Base-by-base conservation (phyloP, 2,329 filamentous ascomycete genomes). In the Alternaria angustiovoidea region DNA sequence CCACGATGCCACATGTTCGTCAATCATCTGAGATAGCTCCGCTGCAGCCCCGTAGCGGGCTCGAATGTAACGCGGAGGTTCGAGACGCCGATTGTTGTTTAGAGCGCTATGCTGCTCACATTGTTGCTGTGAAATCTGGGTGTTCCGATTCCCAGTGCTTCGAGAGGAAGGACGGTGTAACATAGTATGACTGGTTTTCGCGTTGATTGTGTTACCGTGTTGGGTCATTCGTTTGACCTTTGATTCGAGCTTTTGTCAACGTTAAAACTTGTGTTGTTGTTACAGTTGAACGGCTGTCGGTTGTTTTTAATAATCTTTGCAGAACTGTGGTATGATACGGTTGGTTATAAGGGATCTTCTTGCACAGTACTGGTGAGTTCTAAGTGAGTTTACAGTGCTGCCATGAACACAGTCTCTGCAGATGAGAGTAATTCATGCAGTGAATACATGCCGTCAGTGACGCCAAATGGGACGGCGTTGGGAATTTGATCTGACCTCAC, bases 1-100 rank as follows among this genome's bases (percentile, higher is more conserved):
- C 44, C 68, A 62, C 53, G 59, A 61, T 14, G 69, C 61, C 30
- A 71, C 46, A 43, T 70, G 58, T 4, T 61, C 60, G 26, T 74
- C 70, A 9, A 75, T 69, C 22, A 66, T 42, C 9, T 24, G n/a
- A 38, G 38, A 43, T 43, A 53, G 28, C 14, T 53, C 51, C 11
- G 24, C 38, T 43, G 51, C 18, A 32, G 51, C 18, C 3, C 51
- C 51, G 38, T 53, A 53, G 46, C 46, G 46, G 16, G 30, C 20
- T 36, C 38, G 39, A 14, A 39, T 64, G 42, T 36, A 70, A 57
- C 18, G 64, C 62, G 11, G 63, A 49, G 5, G 44, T 47, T 24
- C 5, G n/a, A 46, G 59, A 51, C 32, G 41, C 43, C 32, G 36
- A 53, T 47, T 7, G 51, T 44, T 44, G 49, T 49, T 53, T 53